Percentiles rank a stretch among this genome's conserved stretches.
These are phyloP conservation scores for Dacryopinax primogenitus DNA, from an alignment of 768 basidiomycete species.

Conservation along the genomic window DNA sequence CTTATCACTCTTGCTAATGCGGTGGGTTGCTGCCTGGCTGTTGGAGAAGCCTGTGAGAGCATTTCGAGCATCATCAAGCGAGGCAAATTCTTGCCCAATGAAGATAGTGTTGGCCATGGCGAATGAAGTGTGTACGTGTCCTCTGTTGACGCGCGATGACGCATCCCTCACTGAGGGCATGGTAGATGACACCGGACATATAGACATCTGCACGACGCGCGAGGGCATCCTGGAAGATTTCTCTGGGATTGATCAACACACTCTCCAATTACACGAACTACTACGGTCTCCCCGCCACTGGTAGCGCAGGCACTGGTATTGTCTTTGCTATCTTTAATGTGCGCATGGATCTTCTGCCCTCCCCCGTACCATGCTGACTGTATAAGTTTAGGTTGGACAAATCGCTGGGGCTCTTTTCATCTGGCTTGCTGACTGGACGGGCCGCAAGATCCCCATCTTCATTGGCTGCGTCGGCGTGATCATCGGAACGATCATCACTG, in stretches of 20 bases:
- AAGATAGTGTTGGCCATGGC: too few species aligned
- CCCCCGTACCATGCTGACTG: background rate
- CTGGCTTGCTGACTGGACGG: background rate
- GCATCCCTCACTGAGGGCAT: too few species aligned
- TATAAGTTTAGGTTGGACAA: background rate
- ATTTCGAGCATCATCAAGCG: too few species aligned
- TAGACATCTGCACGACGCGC: too few species aligned
- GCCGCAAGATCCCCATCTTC: background rate
- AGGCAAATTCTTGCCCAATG: too few species aligned
- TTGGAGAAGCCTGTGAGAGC: too few species aligned
- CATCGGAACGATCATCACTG: background rate
- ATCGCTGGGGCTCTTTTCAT: background rate
- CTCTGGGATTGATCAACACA: background rate
- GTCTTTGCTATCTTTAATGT: constrained; percentile 5
- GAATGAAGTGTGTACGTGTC: too few species aligned
- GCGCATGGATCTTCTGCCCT: background rate
- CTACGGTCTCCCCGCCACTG: background rate
- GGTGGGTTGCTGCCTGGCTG: too few species aligned
- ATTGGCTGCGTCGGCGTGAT: constrained; percentile 2
- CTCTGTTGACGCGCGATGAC: too few species aligned
- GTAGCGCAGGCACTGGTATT: background rate
- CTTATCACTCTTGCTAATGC: too few species aligned
- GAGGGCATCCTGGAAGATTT: too few species aligned
- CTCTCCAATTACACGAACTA: background rate
- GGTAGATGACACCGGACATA: too few species aligned